Base-by-base conservation (phyloP, 768 basidiomycete species). In the Phylloporus rhodoxanthus region DNA sequence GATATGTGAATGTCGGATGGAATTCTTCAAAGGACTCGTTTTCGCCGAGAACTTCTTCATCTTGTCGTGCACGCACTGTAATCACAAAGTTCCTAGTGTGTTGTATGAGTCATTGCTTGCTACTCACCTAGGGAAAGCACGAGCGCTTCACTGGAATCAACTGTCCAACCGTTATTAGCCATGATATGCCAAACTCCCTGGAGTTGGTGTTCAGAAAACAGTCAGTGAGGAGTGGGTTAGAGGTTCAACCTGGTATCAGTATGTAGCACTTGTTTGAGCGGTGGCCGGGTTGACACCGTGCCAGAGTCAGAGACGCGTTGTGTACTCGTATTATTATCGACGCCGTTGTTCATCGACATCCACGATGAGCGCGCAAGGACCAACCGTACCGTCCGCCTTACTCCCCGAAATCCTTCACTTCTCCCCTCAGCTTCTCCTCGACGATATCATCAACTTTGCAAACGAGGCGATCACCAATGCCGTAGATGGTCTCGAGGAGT, bases 1-100 rank as follows among this genome's bases (percentile, higher is more conserved):
- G 93, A 70, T 99, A 99, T 0, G 95, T 97, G 72, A 98, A 99
- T 4, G 75, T 71, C 2, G 95, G 95, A 52, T 87, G 77, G 68
- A 96, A 97, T 17, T 74, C 70, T 52, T 80, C 76, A 51, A 78
- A 84, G 13, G 72, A 67, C 58, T 87, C 85, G 25, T 79, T 73
- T 11, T 77, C 75, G 52, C 67, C 71, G 14, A 85, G 73, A 2
- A 63, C 66, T 47, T 79, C 75, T 54, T 78, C 77, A 68, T 91
- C 90, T 51, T 79, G 76, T 45, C 71, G 64, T n/a, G 85, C 76
- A 53, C 88, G 81, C 10, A 87, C 92, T 92, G 58, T 21, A 46
- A 17, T 15, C 3, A 30, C 47, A 25, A 39, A 30, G 34, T 48
- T 44, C 37, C 15, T 21, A 45, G 47, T 17, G 28, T 43, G 47